Evolutionary conservation across 306 rosid species (phyloP), one percentile per base, ranked within the genome.

Genomic region (Pyrus betulifolia): DNA sequence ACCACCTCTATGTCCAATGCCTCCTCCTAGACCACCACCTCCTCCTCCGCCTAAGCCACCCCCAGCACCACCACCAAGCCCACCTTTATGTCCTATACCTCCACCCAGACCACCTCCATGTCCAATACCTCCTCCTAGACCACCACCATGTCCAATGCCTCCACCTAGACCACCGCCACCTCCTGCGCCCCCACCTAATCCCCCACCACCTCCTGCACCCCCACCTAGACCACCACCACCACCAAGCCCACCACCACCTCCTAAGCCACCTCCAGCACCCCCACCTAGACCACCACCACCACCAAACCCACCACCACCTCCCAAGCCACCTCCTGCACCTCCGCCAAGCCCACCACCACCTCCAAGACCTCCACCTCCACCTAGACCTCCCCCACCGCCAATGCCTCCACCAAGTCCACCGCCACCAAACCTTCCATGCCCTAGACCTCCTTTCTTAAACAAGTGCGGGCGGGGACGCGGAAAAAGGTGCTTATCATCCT

Each of bases 41-140:
- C 57, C 79, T 4, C 88, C 85, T 0, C 83, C 85, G 0, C 87
- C 87, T 0, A 69, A 51, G 5, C 85, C 85, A 0, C 88, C 85
- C 0, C 57, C 77, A 1, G 78, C 83, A 40, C 44, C 44, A 40
- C 44, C 44, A 40, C 44, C 44, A 40, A 40, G 44, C 10, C 44
- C 44, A 40, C 44, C 44, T 40, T 9, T 9, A 40, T 40, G 44
- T 40, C 44, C 44, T 40, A 40, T 40, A 40, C 44, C 44, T 40
- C 44, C 44, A 40, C 44, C 44, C 9, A 40, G 44, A 40, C 44
- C 44, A 9, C 44, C 11, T 40, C 44, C 44, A 40, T 40, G 44
- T 40, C 44, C 44, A 2, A 40, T 8, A 2, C 44, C 44, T 40
- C 44, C 44, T 0, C 44, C 44, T 8, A 40, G 44, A 40, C 44